Conservation (phyloP, 1,284 basidiomycete species). For the Tilletia indica region DNA sequence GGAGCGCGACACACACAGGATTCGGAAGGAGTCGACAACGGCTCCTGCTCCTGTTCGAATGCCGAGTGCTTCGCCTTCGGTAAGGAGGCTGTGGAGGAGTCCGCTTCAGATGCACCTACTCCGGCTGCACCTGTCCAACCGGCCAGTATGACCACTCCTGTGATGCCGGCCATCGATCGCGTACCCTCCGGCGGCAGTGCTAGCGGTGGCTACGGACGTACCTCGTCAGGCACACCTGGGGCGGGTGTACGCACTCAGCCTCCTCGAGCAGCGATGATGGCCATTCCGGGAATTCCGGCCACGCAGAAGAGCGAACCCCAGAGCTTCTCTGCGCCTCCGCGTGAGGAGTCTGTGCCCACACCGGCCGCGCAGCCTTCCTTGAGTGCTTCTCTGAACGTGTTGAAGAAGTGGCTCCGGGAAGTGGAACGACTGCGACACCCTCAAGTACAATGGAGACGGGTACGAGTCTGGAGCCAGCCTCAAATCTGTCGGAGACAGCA, state of each 20-base stretch:
- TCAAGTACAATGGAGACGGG: too few relatives aligned
- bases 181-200: neutral
- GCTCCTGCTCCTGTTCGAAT: too few relatives aligned
- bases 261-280: constrained; percentile 45
- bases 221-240: too few relatives aligned
- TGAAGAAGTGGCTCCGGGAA: constrained; percentile 1
- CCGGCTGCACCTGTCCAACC: too few relatives aligned
- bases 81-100: too few relatives aligned
- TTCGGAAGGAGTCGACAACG: too few relatives aligned
- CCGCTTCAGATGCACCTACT: too few relatives aligned
- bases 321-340: constrained; percentile 39
- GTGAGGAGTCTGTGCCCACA: neutral
- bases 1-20: too few relatives aligned
- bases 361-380: neutral
- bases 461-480: too few relatives aligned
- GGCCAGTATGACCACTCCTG: neutral
- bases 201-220: neutral
- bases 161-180: neutral
- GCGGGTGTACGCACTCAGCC: constrained; percentile 32
- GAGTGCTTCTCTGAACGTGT: neutral
- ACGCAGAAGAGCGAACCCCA: constrained; percentile 41
- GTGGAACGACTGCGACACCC: too few relatives aligned
- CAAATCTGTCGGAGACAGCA: too few relatives aligned
- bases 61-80: too few relatives aligned
- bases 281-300: constrained; percentile 44